Percentiles rank a stretch among this genome's conserved stretches.
These are phyloP conservation scores for Colletotrichum sp. DNA, from an alignment of 2,329 filamentous ascomycete species.

Conservation along the genomic window DNA sequence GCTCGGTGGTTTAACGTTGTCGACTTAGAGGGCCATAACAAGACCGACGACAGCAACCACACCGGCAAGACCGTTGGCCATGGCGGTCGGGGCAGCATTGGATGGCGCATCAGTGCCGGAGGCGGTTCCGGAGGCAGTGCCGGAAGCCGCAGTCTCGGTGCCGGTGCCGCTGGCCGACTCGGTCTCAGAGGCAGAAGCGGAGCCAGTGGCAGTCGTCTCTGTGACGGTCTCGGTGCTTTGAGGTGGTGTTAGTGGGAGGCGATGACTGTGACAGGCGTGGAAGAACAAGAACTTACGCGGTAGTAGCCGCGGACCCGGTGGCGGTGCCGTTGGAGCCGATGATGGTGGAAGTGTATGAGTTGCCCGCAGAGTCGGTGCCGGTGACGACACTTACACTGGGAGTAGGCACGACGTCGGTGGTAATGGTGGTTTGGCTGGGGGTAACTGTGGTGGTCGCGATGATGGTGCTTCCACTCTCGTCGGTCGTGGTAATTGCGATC, in stretches of 20 bases:
- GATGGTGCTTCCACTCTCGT: constrained; percentile 27
- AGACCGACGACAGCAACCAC: constrained; percentile 3
- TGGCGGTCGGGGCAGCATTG: background rate
- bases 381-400: constrained; percentile 4
- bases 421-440: background rate
- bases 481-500: constrained; percentile 26
- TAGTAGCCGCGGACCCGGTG: background rate
- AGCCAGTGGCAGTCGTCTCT: background rate
- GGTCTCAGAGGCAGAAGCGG: background rate
- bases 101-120: constrained; percentile 5
- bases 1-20: background rate
- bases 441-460: constrained; percentile 25
- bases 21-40: background rate
- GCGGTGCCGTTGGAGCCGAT: background rate
- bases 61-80: background rate
- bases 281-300: background rate
- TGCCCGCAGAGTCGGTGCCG: constrained; percentile 13
- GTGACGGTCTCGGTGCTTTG: constrained; percentile 8
- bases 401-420: background rate
- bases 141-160: constrained; percentile 1
- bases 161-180: background rate
- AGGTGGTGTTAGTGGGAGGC: background rate
- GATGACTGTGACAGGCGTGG: background rate
- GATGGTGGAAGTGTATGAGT: constrained; percentile 7
- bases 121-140: background rate